These are phyloP conservation scores for Xenoacremonium recifei DNA, from an alignment of 2,329 filamentous ascomycete species.

Conservation along the genomic window DNA sequence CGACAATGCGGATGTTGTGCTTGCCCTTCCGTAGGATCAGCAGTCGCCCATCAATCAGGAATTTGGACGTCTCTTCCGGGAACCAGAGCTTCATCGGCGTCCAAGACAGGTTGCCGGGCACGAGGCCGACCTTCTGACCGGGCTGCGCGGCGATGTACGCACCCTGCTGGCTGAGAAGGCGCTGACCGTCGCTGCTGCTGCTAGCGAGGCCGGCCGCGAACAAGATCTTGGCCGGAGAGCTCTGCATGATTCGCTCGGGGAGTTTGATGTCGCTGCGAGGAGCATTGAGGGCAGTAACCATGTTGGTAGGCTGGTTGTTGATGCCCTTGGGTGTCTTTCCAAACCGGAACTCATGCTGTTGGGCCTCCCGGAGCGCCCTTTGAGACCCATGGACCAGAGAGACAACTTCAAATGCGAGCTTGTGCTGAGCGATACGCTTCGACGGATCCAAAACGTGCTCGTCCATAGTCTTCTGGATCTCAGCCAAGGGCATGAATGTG, in stretches of 20 bases:
- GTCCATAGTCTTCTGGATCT: constrained; percentile 68
- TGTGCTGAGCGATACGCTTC: constrained; percentile 77
- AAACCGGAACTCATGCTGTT: constrained; percentile 52
- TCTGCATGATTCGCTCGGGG: constrained; percentile 54
- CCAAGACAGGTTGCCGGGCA: constrained; percentile 55
- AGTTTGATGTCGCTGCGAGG: constrained; percentile 56
- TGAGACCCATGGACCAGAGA: constrained; percentile 72
- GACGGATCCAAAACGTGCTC: constrained; percentile 67
- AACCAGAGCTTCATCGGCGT: constrained; percentile 60
- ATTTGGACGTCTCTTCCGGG: constrained; percentile 56
- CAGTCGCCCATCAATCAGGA: constrained; percentile 57
- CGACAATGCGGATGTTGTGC: constrained; percentile 60
- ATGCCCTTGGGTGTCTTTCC: constrained; percentile 28
- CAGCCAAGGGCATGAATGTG: constrained; percentile 74
- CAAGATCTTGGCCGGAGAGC: constrained; percentile 59
- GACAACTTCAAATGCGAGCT: constrained; percentile 78
- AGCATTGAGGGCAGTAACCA: constrained; percentile 45
- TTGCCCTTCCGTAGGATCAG: constrained; percentile 63
- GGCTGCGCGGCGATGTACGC: constrained; percentile 60
- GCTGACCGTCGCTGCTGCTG: constrained; percentile 57
- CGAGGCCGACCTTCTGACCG: constrained; percentile 42
- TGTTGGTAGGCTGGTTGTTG: constrained; percentile 29
- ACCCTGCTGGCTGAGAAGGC: constrained; percentile 53
- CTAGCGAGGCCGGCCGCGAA: constrained; percentile 57
- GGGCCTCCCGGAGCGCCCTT: constrained; percentile 62